These are phyloP conservation scores for Rutstroemia sydowiana DNA, from an alignment of 2,329 filamentous ascomycete species.

Conservation along the genomic window DNA sequence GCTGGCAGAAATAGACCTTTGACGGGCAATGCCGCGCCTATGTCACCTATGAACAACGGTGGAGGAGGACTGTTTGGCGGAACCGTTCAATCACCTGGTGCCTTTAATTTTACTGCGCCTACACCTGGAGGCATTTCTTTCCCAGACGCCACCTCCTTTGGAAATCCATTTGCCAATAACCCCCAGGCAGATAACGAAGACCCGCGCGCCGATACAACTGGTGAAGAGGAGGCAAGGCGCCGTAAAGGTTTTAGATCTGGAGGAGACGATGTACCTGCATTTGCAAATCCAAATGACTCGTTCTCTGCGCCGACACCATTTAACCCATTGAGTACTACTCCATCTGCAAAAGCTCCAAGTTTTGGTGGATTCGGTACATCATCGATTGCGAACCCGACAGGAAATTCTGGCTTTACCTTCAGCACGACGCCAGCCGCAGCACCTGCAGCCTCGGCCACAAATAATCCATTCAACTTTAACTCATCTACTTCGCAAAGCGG, in stretches of 20 bases:
- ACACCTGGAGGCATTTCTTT: background rate
- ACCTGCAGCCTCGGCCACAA: background rate
- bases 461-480: conserved; percentile 2
- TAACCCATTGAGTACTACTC: conserved; percentile 2
- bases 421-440: background rate
- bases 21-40: background rate
- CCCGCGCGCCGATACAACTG: conserved; percentile 11
- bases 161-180: too few species aligned
- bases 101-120: conserved; percentile 25
- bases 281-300: background rate
- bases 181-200: conserved; percentile 14
- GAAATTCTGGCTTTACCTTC: conserved; percentile 2
- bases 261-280: background rate
- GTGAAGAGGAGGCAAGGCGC: conserved; percentile 7
- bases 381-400: background rate
- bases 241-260: conserved; percentile 2
- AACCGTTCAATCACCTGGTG: conserved; percentile 18
- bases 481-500: conserved; percentile 3
- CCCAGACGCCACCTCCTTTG: conserved; percentile 8
- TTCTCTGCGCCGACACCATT: background rate
- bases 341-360: too few species aligned
- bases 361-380: conserved; percentile 1
- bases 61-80: conserved; percentile 27
- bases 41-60: conserved; percentile 3
- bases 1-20: conserved; percentile 1